Evolutionary conservation across 768 basidiomycete genomes (phyloP), one percentile per base, ranked within the genome.

Genomic region (Pleurotus platypus): DNA sequence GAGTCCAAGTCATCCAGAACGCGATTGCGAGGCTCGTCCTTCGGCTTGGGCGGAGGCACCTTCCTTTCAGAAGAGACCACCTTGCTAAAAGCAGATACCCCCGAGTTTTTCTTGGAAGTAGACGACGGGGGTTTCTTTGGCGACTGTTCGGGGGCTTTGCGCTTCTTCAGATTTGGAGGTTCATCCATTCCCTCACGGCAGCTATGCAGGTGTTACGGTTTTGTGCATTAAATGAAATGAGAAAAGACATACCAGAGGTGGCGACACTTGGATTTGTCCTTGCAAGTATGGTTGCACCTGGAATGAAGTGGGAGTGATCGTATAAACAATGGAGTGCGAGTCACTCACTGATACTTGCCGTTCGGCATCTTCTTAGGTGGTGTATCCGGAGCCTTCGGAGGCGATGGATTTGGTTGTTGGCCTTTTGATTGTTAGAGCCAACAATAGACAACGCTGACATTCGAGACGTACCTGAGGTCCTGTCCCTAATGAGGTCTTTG

Each of bases 251-350:
- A 90, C 92, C 92, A 93, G 37, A 85, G 66, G 72, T 94, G 92
- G 22, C 86, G 81, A 65, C 92, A 94, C 43, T 74, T 77, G 3
- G 73, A 70, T 69, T 92, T 93, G 64, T 91, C 84, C 66, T 87
- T 90, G 77, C 92, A 94, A 18, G 78, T 51, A 62, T 94, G 92
- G 62, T 89, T 89, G 64, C 92, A 94, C 49, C 90, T 91, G 39
- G 30, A 35, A 11, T 11, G 30, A 11, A 35, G 30, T 11, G 9
- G 11, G 30, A 35, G 30, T 57, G 59, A 48, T 26, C 54, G 39
- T 35, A 6, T 8, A 49, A 20, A 4, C 55, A 55, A 24, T 2
- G n/a, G 6, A 45, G n/a, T 45, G 42, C 20, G n/a, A 45, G 16
- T 16, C n/a, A 58, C 80, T 58, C 61, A 87, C 89, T 75, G 73